phyloP scores from a whole-genome alignment of 1,284 basidiomycete species.

The Trametes sp. region DNA sequence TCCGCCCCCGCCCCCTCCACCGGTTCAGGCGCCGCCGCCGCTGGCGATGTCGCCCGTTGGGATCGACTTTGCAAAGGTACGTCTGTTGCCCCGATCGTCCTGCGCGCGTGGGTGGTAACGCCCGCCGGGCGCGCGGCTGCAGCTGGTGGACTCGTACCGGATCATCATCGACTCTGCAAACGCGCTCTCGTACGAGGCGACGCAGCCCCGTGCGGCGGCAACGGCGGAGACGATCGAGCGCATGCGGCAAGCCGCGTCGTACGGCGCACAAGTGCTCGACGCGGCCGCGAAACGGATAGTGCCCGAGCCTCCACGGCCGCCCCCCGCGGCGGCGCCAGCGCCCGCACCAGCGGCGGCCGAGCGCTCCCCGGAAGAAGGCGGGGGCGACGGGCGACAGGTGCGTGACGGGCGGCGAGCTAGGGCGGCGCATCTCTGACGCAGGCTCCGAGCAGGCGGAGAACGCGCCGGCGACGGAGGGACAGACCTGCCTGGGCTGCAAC shows the following conservation, averaged over 20 bases:
- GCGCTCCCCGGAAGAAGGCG: slow-evolving; percentile 22
- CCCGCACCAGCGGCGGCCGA: not conserved
- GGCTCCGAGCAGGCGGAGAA: slow-evolving; percentile 47
- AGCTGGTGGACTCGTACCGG: slow-evolving; percentile 57
- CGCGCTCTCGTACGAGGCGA: slow-evolving; percentile 40
- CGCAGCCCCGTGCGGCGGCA: slow-evolving; percentile 39
- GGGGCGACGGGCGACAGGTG: slow-evolving; percentile 34
- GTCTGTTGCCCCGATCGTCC: slow-evolving; percentile 8
- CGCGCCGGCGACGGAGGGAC: slow-evolving; percentile 59
- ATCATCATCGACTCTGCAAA: slow-evolving; percentile 51
- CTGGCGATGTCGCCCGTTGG: slow-evolving; percentile 30
- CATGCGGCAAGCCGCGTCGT: slow-evolving; percentile 57
- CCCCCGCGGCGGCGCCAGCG: slow-evolving; percentile 11
- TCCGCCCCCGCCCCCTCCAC: slow-evolving; percentile 26
- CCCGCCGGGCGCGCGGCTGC: not conserved
- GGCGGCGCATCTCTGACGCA: slow-evolving; percentile 2
- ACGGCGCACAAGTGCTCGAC: slow-evolving; percentile 61
- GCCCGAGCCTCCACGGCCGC: slow-evolving; percentile 28
- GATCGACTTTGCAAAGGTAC: slow-evolving; percentile 64
- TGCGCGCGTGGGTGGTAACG: not conserved
- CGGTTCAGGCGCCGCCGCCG: slow-evolving; percentile 20
- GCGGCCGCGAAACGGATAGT: slow-evolving; percentile 42
- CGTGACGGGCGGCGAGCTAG: slow-evolving; percentile 15
- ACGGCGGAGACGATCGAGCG: slow-evolving; percentile 52
- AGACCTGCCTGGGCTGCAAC: slow-evolving; percentile 78